Evolutionary conservation across 1,284 basidiomycete genomes (phyloP).

Genomic region (Leccinum huronense): DNA sequence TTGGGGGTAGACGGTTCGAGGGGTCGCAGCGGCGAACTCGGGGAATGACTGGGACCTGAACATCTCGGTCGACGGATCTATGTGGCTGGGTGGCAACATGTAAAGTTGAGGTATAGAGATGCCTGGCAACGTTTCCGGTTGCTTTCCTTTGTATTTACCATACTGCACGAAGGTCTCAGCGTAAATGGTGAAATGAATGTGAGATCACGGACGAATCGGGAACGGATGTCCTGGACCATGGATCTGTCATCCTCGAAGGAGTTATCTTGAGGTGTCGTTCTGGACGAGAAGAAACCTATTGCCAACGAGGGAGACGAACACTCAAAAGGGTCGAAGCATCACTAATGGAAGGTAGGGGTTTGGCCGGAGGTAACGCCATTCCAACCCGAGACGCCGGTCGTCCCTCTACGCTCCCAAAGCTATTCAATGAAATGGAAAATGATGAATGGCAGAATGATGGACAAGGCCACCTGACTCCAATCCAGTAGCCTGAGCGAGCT

Average conservation of each 20-base stretch:
- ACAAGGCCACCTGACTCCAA: constrained; percentile 84
- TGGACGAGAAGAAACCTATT: too few relatives aligned
- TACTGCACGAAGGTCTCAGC: constrained; percentile 43
- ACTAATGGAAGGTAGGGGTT: too few relatives aligned
- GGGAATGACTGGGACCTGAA: constrained; percentile 12
- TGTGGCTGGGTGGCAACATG: constrained; percentile 22
- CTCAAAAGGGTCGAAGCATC: too few relatives aligned
- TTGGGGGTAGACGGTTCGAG: constrained; percentile 23
- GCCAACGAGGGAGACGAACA: too few relatives aligned
- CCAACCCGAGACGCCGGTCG: too few relatives aligned
- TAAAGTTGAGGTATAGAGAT: constrained; percentile 28
- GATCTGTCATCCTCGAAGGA: too few relatives aligned
- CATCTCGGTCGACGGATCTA: constrained; percentile 20
- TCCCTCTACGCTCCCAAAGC: too few relatives aligned
- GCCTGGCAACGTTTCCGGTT: constrained; percentile 42
- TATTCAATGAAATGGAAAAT: constrained; percentile 41
- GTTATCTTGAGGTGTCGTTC: too few relatives aligned
- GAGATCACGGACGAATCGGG: too few relatives aligned
- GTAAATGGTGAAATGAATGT: too few relatives aligned
- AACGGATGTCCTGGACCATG: too few relatives aligned
- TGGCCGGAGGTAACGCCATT: too few relatives aligned
- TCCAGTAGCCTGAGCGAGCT: constrained; percentile 70
- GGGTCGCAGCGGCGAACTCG: constrained; percentile 26
- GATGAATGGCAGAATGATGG: constrained; percentile 87
- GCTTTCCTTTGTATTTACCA: constrained; percentile 63